Evolutionary conservation across 352 stramenopile genomes (phyloP), one percentile per base, ranked within the genome.

Genomic region (Halophytophthora batemanensis): DNA sequence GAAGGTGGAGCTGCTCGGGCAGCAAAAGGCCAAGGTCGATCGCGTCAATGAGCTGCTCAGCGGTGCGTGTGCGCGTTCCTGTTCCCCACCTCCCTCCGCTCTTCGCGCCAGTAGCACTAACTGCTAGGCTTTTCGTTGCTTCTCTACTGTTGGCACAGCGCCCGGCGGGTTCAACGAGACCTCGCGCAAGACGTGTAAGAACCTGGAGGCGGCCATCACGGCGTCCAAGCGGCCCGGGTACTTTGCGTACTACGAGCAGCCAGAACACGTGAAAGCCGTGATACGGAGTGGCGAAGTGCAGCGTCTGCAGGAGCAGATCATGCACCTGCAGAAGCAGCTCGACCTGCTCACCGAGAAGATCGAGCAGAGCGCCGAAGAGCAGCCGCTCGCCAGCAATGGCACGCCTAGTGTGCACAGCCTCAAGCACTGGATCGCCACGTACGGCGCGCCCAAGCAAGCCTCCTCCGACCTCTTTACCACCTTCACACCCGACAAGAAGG

Each of bases 171-270:
- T 92, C 58, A 92, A 90, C 37, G 82, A 92, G 35, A 53, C 60
- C 17, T 88, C 77, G 36, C 78, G 70, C 25, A 90, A 87, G 61
- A 87, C 78, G 22, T 76, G 74, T 59, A 91, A 91, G 68, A 90
- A 91, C 62, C 61, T 92, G 31, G 77, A 92, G 41, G 82, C 71
- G 6, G 82, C 78, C 18, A 87, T 92, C 59, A 78, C 74, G 10
- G 74, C 77, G 1, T 90, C 77, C 50, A 87, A 89, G 55, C 73
- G 60, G 1, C 82, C 82, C 2, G 82, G 78, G 12, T 90, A 88
- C 49, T 90, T 92, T 45, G 39, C 50, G 3, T 90, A 92, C 58
- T 88, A 82, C 28, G 77, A 92, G 49, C 54, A 74, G 12, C 79
- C 78, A 0, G 78, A 89, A 13, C 60, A 87, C 14, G 50, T 71